These are phyloP conservation scores for Zasmidium cellare DNA, from an alignment of 2,329 filamentous ascomycete genomes.

Conservation along the genomic window DNA sequence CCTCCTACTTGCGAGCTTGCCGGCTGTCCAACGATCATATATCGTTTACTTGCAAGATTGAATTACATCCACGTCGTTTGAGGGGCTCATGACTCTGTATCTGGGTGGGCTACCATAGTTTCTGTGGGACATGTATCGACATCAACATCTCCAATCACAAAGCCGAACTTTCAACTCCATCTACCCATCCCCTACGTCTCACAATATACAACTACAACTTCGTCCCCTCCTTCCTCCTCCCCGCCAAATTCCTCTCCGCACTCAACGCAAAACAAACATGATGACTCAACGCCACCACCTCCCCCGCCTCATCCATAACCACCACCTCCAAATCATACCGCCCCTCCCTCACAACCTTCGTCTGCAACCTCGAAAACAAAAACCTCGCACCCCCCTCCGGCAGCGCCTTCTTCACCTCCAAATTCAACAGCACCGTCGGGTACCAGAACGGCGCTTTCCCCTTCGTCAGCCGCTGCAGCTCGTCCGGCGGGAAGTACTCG, in stretches of 20 bases:
- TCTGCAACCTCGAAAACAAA: slow-evolving; percentile 65
- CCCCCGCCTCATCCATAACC: slow-evolving; percentile 63
- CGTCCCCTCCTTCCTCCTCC: slow-evolving; percentile 40
- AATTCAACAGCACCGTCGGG: slow-evolving; percentile 71
- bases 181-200: no score
- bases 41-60: slow-evolving; percentile 30
- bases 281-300: slow-evolving; percentile 66
- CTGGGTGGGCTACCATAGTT: slow-evolving; percentile 34
- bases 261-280: slow-evolving; percentile 67
- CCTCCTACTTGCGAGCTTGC: slow-evolving; percentile 24
- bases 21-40: slow-evolving; percentile 23
- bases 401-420: slow-evolving; percentile 74
- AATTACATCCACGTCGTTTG: slow-evolving; percentile 32
- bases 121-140: slow-evolving; percentile 21
- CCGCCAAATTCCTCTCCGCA: slow-evolving; percentile 63
- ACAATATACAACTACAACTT: no score
- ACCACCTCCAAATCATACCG: slow-evolving; percentile 73
- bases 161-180: no score
- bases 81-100: slow-evolving; percentile 30
- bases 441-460: slow-evolving; percentile 62
- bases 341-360: slow-evolving; percentile 69
- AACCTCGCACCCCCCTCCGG: slow-evolving; percentile 70
- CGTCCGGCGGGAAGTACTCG: slow-evolving; percentile 15
- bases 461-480: slow-evolving; percentile 30
- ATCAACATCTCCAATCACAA: background rate